A percentile compares a stretch with the other conserved stretches of the same genome.
Conservation (phyloP, 768 basidiomycete species). For the Imleria badia region DNA sequence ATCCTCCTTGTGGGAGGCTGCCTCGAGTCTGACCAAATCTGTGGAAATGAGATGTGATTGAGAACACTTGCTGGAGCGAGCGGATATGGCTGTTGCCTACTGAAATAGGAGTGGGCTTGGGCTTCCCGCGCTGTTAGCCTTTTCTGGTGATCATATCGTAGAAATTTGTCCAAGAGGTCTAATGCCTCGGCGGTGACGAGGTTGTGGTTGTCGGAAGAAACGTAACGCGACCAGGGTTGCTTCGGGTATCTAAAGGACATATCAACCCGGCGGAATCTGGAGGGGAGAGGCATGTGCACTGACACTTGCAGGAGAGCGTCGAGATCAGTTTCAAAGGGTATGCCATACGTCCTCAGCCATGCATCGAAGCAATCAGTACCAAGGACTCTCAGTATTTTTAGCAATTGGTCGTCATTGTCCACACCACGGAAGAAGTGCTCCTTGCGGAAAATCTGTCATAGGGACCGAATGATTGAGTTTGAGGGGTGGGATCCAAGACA, state of each 20-base stretch:
- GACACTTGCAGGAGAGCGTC: slow-evolving; percentile 55
- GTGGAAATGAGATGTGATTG: slow-evolving; percentile 23
- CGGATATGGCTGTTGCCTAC: slow-evolving; percentile 34
- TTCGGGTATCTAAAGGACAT: slow-evolving; percentile 47
- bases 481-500: background rate
- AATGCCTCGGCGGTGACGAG: slow-evolving; percentile 61
- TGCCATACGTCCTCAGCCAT: slow-evolving; percentile 60
- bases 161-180: slow-evolving; percentile 64
- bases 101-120: slow-evolving; percentile 66
- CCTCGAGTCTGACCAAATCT: slow-evolving; percentile 52
- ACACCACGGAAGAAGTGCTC: slow-evolving; percentile 76
- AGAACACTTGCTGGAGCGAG: slow-evolving; percentile 13
- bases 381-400: slow-evolving; percentile 66
- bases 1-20: slow-evolving; percentile 40
- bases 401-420: slow-evolving; percentile 72
- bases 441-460: slow-evolving; percentile 60
- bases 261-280: background rate
- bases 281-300: slow-evolving; percentile 13
- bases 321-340: slow-evolving; percentile 63
- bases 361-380: slow-evolving; percentile 65
- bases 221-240: slow-evolving; percentile 65
- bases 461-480: background rate
- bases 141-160: slow-evolving; percentile 70
- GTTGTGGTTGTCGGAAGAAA: slow-evolving; percentile 55
- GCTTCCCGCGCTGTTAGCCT: slow-evolving; percentile 67